phyloP scores from a whole-genome alignment of 2,329 filamentous ascomycete genomes.

The Colletotrichum navitas region DNA sequence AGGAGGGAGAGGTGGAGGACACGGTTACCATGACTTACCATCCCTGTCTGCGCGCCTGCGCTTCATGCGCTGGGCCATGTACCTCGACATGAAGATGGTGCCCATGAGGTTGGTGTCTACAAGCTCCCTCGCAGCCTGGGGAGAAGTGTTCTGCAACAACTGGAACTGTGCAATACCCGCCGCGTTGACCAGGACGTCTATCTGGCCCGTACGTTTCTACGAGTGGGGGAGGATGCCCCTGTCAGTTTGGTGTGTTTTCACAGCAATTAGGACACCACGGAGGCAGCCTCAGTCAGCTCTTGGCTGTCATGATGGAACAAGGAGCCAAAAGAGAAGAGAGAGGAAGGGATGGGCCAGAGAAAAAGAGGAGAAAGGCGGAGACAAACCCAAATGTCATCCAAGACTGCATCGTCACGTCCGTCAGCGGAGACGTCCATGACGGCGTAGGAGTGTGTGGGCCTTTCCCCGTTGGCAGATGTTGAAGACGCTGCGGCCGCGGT shows the following conservation, averaged over 20 bases:
- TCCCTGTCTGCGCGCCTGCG: constrained; percentile 44
- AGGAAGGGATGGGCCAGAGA: neutral
- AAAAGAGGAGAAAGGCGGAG: neutral
- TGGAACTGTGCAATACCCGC: constrained; percentile 79
- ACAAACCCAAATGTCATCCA: constrained; percentile 41
- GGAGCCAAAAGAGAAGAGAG: neutral
- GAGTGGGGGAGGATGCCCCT: neutral
- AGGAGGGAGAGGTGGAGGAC: neutral
- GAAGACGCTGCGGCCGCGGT: constrained; percentile 26
- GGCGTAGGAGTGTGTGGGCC: constrained; percentile 36
- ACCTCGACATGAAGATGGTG: constrained; percentile 73
- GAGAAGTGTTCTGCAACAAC: constrained; percentile 68
- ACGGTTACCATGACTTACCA: constrained; percentile 44
- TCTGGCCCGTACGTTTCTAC: constrained; percentile 42
- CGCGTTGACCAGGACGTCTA: constrained; percentile 80
- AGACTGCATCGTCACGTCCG: constrained; percentile 31
- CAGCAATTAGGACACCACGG: neutral
- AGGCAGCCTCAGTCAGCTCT: neutral
- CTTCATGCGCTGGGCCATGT: constrained; percentile 62
- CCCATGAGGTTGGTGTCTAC: constrained; percentile 78
- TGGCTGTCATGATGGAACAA: neutral
- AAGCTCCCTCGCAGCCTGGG: constrained; percentile 66
- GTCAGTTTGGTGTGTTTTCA: constrained; percentile 20
- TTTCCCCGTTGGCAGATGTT: constrained; percentile 1
- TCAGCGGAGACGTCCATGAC: constrained; percentile 42